Evolutionary conservation across 208 protist species (phyloP).

Genomic region (Wallacemonas sp.): DNA sequence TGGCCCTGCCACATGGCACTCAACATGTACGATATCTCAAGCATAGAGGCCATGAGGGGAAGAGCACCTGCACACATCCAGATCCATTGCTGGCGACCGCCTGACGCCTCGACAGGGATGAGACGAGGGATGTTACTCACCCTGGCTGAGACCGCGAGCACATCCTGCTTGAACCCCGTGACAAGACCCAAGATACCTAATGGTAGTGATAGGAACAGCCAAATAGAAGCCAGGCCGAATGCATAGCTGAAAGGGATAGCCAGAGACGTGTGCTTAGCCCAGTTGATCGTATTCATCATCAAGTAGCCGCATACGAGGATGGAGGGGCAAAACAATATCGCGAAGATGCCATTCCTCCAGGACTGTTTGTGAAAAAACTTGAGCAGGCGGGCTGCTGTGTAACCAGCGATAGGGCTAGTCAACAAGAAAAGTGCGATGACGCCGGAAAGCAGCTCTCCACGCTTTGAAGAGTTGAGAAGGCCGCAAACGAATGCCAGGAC

Average conservation of each 20-base stretch:
- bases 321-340: conserved; percentile 53
- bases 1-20: conserved; percentile 90
- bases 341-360: conserved; percentile 83
- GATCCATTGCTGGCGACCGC: conserved; percentile 6
- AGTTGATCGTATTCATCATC: conserved; percentile 65
- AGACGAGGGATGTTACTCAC: conserved; percentile 96
- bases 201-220: conserved; percentile 93
- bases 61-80: conserved; percentile 69
- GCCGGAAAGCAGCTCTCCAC: conserved; percentile 87
- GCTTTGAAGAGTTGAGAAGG: conserved; percentile 88
- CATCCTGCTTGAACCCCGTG: conserved; percentile 83
- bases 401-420: conserved; percentile 80
- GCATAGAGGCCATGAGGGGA: conserved; percentile 97
- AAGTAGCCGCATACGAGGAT: conserved; percentile 46
- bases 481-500: conserved; percentile 83
- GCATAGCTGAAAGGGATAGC: conserved; percentile 69
- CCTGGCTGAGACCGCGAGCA: conserved; percentile 61
- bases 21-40: conserved; percentile 97
- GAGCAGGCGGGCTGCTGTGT: conserved; percentile 82
- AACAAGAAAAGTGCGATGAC: conserved; percentile 73
- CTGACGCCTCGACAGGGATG: conserved; percentile 73
- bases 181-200: conserved; percentile 92
- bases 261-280: conserved; percentile 47
- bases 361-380: conserved; percentile 78
- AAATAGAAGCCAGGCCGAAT: conserved; percentile 55